Base-by-base conservation (phyloP, 805 yeast species). In the Yarrowia phangngaensis region DNA sequence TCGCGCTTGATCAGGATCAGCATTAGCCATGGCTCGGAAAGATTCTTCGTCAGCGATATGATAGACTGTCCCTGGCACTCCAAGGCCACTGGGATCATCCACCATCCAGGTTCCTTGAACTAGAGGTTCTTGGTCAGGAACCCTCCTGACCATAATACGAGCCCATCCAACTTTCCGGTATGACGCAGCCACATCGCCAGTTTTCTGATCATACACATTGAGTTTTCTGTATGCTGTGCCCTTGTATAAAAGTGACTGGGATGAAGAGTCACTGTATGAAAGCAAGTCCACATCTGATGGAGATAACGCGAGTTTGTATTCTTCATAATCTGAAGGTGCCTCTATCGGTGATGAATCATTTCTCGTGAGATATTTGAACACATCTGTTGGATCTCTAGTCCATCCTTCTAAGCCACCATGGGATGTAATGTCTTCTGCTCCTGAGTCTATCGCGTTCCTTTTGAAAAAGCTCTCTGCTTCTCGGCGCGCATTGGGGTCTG, bases 141-240 rank as follows among this genome's bases (percentile, higher is more conserved):
- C 56, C 20, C 54, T 28, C 40, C 48, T 48, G 19, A 62, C 54
- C 4, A 56, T 52, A 11, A 62, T 41, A 13, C 67, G 56, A 11
- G 67, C 64, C 64, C 64, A 62, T 6, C 67, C 67, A 3, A 64
- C 65, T 9, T 53, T 53, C 17, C 32, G 36, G 52, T 54, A 62
- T 13, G 30, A 27, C 14, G 47, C 30, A 7, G 34, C 27, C n/a
- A 32, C 19, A 17, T 52, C 30, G 4, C 57, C 57, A 14, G 54
- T 36, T 4, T 40, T 19, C n/a, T 50, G 47, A 12, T 53, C 32
- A 20, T 51, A 51, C 4, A 46, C 23, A 4, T 43, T 35, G n/a
- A 56, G 52, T 15, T 46, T 40, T n/a, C 66, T 54, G 32, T 55
- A 62, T 3, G 64, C 65, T 2, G 43, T 31, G 22, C 66, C 66